Conservation (phyloP, 169 alveolate species). For the Plasmodium gaboni region DNA sequence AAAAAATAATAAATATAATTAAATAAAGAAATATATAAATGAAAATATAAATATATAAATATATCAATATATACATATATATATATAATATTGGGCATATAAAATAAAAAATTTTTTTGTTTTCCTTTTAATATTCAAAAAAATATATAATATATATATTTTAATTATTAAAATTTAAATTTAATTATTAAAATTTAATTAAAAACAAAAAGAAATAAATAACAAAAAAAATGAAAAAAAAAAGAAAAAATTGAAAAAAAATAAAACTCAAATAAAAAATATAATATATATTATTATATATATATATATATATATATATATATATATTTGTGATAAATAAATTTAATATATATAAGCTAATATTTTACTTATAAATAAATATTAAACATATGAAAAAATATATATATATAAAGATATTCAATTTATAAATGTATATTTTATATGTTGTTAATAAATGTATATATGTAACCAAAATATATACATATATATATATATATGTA, state of each 20-base stretch:
- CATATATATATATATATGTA: no score
- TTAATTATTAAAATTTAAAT: neutral
- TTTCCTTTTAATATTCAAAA: neutral
- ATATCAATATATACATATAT: constrained; percentile 1
- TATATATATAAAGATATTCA: no score
- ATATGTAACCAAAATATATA: no score
- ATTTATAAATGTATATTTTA: no score
- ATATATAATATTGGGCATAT: constrained; percentile 2
- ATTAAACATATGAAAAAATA: no score
- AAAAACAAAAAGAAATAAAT: constrained; percentile 22
- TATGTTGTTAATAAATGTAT: no score
- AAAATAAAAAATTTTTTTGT: neutral
- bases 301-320: no score
- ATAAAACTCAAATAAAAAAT: neutral
- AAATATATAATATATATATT: constrained; percentile 5
- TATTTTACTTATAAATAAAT: no score
- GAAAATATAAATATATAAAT: neutral
- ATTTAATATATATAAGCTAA: no score
- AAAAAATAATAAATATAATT: no score
- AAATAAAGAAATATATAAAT: neutral
- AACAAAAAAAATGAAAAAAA: constrained; percentile 41
- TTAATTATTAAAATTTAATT: constrained; percentile 64
- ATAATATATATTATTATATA: no score
- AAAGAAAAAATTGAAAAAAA: constrained; percentile 15
- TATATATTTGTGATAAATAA: no score